Conservation (phyloP, 192 early-diverging fungal species). For the Tieghemiomyces parasiticus region DNA sequence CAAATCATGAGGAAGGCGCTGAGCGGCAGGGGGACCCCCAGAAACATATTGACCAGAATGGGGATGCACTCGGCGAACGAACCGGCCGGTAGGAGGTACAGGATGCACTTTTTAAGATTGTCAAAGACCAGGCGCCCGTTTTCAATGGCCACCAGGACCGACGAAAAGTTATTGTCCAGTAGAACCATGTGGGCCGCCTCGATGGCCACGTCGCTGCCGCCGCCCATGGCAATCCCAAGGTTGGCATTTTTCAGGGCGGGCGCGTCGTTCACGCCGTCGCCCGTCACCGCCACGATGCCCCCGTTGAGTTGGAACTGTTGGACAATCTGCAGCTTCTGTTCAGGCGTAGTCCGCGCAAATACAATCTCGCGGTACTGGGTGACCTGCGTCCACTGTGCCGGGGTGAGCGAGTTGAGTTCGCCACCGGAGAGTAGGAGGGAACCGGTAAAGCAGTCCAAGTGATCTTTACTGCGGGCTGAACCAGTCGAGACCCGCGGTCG, state of each 20-base stretch:
- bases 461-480: too few species aligned
- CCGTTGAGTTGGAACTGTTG: constrained; percentile 53
- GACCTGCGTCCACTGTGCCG: constrained; percentile 52
- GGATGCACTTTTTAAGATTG: constrained; percentile 77
- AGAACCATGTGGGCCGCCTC: constrained; percentile 52
- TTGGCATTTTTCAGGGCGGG: constrained; percentile 85
- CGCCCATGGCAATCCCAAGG: constrained; percentile 77
- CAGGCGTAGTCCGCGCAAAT: constrained; percentile 80
- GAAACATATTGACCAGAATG: constrained; percentile 58
- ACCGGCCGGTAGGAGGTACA: constrained; percentile 67
- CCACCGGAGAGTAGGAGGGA: constrained; percentile 50
- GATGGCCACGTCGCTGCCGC: constrained; percentile 65
- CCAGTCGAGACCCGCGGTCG: neutral
- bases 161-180: constrained; percentile 48
- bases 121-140: constrained; percentile 71
- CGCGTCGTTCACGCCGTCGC: constrained; percentile 87
- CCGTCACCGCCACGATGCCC: constrained; percentile 69
- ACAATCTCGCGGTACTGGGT: constrained; percentile 56
- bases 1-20: constrained; percentile 70
- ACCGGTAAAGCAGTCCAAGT: neutral
- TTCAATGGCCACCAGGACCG: constrained; percentile 56
- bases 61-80: constrained; percentile 61
- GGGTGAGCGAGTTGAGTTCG: constrained; percentile 41
- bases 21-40: constrained; percentile 66
- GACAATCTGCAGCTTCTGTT: constrained; percentile 76